Conservation (phyloP, 768 basidiomycete genomes). For the Tulasnella sp. region DNA sequence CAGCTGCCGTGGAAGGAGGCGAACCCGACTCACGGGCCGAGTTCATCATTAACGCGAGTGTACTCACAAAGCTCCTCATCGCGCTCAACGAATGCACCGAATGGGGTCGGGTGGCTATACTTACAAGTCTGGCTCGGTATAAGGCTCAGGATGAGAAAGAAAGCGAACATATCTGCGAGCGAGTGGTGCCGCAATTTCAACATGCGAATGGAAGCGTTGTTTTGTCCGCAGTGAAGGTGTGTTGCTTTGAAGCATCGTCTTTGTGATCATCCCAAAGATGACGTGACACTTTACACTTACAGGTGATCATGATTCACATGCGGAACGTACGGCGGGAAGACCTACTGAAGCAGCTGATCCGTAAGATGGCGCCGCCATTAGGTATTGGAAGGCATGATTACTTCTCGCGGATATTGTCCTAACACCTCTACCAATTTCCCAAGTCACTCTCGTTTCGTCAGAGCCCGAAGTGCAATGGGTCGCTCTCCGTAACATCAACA, state of each 20-base stretch:
- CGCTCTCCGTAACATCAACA: slow-evolving; percentile 89
- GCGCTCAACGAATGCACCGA: slow-evolving; percentile 97
- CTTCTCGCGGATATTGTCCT: background rate
- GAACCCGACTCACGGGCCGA: slow-evolving; percentile 35
- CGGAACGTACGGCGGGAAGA: slow-evolving; percentile 71
- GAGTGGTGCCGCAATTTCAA: slow-evolving; percentile 97
- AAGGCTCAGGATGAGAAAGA: slow-evolving; percentile 79
- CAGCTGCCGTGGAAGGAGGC: slow-evolving; percentile 3
- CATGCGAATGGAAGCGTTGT: slow-evolving; percentile 95
- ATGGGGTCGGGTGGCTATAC: slow-evolving; percentile 93
- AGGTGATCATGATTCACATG: slow-evolving; percentile 99
- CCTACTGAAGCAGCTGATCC: slow-evolving; percentile 68
- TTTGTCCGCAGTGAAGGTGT: slow-evolving; percentile 86
- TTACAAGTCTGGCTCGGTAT: slow-evolving; percentile 80
- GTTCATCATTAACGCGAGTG: slow-evolving; percentile 71
- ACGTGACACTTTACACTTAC: background rate
- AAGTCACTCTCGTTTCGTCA: slow-evolving; percentile 86
- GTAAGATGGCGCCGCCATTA: slow-evolving; percentile 93
- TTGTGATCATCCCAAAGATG: background rate
- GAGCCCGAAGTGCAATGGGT: slow-evolving; percentile 99
- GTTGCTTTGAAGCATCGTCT: no score
- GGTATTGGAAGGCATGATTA: slow-evolving; percentile 28
- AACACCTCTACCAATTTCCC: background rate
- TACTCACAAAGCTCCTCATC: slow-evolving; percentile 82
- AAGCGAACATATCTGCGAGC: slow-evolving; percentile 96